These are phyloP conservation scores for Priceomyces haplophilus DNA, from an alignment of 805 yeast species.

Conservation along the genomic window DNA sequence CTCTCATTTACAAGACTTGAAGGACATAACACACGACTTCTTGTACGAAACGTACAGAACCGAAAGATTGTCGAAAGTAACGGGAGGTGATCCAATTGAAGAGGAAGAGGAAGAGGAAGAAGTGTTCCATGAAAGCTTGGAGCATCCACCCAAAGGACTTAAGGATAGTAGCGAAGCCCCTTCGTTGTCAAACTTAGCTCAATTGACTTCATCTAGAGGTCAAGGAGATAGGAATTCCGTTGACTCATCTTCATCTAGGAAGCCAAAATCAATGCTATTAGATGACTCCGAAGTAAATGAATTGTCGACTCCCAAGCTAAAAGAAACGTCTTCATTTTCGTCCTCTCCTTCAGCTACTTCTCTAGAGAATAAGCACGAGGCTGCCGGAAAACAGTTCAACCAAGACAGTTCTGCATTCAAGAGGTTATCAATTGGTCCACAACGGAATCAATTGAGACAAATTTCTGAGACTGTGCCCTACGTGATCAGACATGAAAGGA, in stretches of 20 bases:
- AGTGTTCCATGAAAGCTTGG: slow-evolving; percentile 27
- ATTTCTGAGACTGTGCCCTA: slow-evolving; percentile 86
- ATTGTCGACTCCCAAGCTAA: slow-evolving; percentile 22
- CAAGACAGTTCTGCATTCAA: slow-evolving; percentile 34
- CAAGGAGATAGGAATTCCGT: slow-evolving; percentile 20
- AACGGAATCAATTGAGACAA: slow-evolving; percentile 65
- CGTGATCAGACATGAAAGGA: slow-evolving; percentile 71
- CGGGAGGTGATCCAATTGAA: slow-evolving; percentile 32
- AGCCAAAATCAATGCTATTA: slow-evolving; percentile 35
- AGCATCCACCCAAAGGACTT: slow-evolving; percentile 12
- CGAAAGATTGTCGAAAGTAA: slow-evolving; percentile 62
- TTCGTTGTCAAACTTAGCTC: slow-evolving; percentile 63
- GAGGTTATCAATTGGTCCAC: slow-evolving; percentile 44
- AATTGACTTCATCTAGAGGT: slow-evolving; percentile 29
- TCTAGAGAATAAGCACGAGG: slow-evolving; percentile 14
- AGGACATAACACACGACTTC: slow-evolving; percentile 74
- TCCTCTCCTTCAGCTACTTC: slow-evolving; percentile 33
- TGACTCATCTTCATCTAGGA: slow-evolving; percentile 18
- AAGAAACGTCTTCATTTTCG: slow-evolving; percentile 25
- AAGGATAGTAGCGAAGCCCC: slow-evolving; percentile 33
- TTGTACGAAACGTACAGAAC: slow-evolving; percentile 79
- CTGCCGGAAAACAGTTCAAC: slow-evolving; percentile 18
- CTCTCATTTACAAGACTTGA: slow-evolving; percentile 77
- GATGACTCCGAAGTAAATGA: slow-evolving; percentile 19
- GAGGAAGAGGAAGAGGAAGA: slow-evolving; percentile 22